Percentiles rank a stretch among this genome's conserved stretches.
These are phyloP conservation scores for Wilcoxina mikolae DNA, from an alignment of 495 filamentous ascomycete genomes.

Conservation along the genomic window DNA sequence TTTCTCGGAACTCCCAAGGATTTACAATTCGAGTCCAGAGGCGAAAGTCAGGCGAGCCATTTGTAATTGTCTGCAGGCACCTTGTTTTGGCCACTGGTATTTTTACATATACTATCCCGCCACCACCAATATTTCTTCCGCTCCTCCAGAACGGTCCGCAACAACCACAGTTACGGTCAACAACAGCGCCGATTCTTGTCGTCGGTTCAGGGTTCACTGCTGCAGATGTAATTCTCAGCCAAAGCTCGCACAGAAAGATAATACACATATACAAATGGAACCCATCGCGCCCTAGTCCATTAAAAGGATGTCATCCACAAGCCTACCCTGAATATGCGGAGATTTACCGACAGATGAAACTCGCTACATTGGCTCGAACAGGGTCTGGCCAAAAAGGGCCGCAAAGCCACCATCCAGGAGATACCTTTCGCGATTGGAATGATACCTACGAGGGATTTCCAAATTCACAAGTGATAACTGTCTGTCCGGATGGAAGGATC, in stretches of 20 bases:
- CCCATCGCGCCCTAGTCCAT: conserved; percentile 41
- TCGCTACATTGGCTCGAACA: conserved; percentile 35
- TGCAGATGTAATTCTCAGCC: conserved; percentile 48
- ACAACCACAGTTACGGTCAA: background rate
- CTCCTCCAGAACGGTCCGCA: conserved; percentile 14
- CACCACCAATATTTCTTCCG: conserved; percentile 37
- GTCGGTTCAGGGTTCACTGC: conserved; percentile 49
- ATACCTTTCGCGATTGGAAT: conserved; percentile 1
- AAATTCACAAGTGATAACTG: conserved; percentile 41
- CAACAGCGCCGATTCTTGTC: conserved; percentile 15
- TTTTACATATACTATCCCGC: conserved; percentile 43
- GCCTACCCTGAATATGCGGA: conserved; percentile 52
- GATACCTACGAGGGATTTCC: conserved; percentile 42
- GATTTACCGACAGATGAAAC: conserved; percentile 51
- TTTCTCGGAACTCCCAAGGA: conserved; percentile 36
- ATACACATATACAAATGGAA: conserved; percentile 52
- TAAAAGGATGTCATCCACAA: conserved; percentile 46
- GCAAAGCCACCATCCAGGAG: conserved; percentile 1
- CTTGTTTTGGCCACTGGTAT: conserved; percentile 51
- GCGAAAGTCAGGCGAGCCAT: conserved; percentile 2
- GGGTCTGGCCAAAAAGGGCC: conserved; percentile 9
- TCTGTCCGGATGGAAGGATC: conserved; percentile 30
- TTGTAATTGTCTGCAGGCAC: conserved; percentile 40
- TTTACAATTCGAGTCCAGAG: conserved; percentile 31
- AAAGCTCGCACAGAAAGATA: conserved; percentile 40